Evolutionary conservation across 331 rosid species (phyloP).

Genomic region (Cucumis variabilis): DNA sequence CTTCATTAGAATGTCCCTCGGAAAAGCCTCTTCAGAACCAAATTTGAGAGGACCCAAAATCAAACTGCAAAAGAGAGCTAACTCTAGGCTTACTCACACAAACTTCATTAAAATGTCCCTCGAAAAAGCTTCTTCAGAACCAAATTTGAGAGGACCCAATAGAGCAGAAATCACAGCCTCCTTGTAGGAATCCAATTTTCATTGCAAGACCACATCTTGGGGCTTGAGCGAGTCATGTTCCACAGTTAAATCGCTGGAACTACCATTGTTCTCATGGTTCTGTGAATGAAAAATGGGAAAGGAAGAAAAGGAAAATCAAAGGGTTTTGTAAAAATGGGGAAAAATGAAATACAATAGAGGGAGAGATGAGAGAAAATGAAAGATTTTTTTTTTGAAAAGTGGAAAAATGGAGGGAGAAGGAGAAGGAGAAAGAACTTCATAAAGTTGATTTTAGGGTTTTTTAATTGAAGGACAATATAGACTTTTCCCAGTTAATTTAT

Average conservation of each 20-base stretch:
- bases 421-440: no score
- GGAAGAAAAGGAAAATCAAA: not conserved
- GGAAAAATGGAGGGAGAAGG: no score
- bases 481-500: no score
- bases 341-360: no score
- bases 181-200: constrained; percentile 64
- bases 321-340: no score
- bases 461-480: no score
- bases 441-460: no score
- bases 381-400: no score
- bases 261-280: constrained; percentile 40
- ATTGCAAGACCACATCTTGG: constrained; percentile 70
- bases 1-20: constrained; percentile 72
- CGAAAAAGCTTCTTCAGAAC: constrained; percentile 37
- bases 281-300: constrained; percentile 32
- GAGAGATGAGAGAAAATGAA: no score
- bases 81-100: constrained; percentile 71
- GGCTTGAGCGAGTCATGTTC: constrained; percentile 61
- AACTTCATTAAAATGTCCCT: constrained; percentile 69
- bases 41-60: constrained; percentile 58
- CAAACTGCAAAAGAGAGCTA: constrained; percentile 73
- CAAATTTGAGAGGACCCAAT: constrained; percentile 52
- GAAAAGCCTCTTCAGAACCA: constrained; percentile 36
- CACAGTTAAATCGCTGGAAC: constrained; percentile 60
- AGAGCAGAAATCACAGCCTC: constrained; percentile 77